A percentile compares a stretch with the other conserved stretches of the same genome.
These are phyloP conservation scores for Kitagawia praeruptora DNA, from an alignment of 129 eudicot genomes.

Conservation along the genomic window DNA sequence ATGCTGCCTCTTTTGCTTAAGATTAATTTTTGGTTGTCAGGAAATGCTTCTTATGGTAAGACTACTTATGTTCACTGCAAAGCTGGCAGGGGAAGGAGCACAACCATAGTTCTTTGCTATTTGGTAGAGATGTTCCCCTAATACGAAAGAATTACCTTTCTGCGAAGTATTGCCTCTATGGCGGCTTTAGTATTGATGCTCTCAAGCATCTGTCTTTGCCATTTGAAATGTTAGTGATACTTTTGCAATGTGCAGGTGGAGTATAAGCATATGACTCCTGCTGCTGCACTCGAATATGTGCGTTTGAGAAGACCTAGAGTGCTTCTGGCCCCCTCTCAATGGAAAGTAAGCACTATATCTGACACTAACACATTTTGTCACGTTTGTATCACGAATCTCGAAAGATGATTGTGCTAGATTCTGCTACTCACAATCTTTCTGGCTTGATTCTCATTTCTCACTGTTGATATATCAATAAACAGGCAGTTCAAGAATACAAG, in stretches of 20 bases:
- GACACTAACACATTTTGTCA: background rate
- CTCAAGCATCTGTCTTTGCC: background rate
- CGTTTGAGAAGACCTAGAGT: constrained; percentile 83
- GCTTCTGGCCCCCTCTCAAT: constrained; percentile 72
- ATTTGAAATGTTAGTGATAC: background rate
- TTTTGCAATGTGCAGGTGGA: constrained; percentile 45
- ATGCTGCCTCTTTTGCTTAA: background rate
- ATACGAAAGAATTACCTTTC: background rate
- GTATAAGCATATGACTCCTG: constrained; percentile 75
- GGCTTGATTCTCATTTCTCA: background rate
- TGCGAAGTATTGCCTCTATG: background rate
- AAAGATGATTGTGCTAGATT: background rate
- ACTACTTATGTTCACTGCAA: constrained; percentile 96
- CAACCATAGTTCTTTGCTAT: constrained; percentile 91
- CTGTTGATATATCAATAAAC: constrained; percentile 8
- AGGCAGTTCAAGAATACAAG: constrained; percentile 78
- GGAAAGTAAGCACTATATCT: constrained; percentile 44
- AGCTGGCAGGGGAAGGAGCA: constrained; percentile 99
- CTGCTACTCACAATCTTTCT: background rate
- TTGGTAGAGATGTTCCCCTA: constrained; percentile 36
- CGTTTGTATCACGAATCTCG: background rate
- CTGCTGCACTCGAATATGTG: constrained; percentile 67
- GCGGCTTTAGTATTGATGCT: background rate
- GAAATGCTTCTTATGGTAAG: constrained; percentile 52
- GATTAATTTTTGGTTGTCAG: constrained; percentile 25